Percentiles rank a stretch among this genome's conserved stretches.
These are phyloP conservation scores for Tolypocladium sp. DNA, from an alignment of 2,329 filamentous ascomycete genomes.

Conservation along the genomic window DNA sequence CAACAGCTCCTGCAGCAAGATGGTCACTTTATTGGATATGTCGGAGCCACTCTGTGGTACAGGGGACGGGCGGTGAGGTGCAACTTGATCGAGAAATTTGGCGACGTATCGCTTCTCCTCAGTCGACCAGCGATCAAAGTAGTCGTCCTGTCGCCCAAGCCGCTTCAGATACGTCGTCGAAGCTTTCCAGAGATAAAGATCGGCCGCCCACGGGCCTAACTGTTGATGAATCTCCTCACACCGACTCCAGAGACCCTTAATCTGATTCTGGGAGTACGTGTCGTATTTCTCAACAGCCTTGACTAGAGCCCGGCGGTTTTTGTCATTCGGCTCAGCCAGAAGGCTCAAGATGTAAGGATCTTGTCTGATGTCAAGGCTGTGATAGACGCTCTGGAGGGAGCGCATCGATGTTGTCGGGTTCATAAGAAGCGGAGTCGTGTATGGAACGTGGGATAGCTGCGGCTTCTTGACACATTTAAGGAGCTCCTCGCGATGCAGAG, in stretches of 20 bases:
- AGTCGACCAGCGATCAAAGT: slow-evolving; percentile 31
- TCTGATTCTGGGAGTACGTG: slow-evolving; percentile 44
- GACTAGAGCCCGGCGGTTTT: slow-evolving; percentile 26
- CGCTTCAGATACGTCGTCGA: slow-evolving; percentile 24
- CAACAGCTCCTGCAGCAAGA: slow-evolving; percentile 44
- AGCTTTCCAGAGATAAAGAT: slow-evolving; percentile 51
- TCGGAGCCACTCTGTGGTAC: slow-evolving; percentile 9
- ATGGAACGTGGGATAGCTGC: slow-evolving; percentile 30
- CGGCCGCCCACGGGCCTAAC: slow-evolving; percentile 60
- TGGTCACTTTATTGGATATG: slow-evolving; percentile 48
- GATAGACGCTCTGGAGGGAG: slow-evolving; percentile 31
- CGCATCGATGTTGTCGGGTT: slow-evolving; percentile 27
- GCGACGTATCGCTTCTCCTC: slow-evolving; percentile 49
- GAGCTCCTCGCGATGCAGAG: slow-evolving; percentile 59
- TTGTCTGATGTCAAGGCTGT: slow-evolving; percentile 41
- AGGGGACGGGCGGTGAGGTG: slow-evolving; percentile 2
- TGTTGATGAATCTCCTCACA: slow-evolving; percentile 41
- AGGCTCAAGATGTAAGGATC: slow-evolving; percentile 53
- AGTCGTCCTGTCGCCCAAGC: slow-evolving; percentile 10
- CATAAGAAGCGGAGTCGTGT: slow-evolving; percentile 8
- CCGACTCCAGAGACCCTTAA: slow-evolving; percentile 44
- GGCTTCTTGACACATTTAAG: slow-evolving; percentile 61
- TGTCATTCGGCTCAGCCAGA: slow-evolving; percentile 27
- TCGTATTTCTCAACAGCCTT: slow-evolving; percentile 31
- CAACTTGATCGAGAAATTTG: slow-evolving; percentile 30